Percentiles rank a stretch among this genome's conserved stretches.
These are phyloP conservation scores for Pythium inflatum DNA, from an alignment of 352 stramenopile genomes.

Conservation along the genomic window DNA sequence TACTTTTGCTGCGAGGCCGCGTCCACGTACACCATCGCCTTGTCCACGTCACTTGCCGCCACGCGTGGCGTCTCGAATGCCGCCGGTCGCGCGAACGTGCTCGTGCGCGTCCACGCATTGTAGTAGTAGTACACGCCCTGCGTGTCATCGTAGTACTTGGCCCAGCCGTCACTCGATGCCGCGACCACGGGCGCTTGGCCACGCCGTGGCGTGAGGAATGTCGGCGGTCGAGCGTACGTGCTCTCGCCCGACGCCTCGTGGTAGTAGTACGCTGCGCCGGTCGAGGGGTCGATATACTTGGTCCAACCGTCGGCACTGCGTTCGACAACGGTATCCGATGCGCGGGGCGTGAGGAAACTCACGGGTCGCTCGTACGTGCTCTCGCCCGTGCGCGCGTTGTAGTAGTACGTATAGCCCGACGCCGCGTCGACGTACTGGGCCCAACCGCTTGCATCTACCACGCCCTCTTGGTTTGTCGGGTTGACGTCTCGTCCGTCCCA, in stretches of 20 bases:
- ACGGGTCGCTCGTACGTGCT: constrained; percentile 28
- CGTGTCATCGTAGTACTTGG: constrained; percentile 65
- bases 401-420: constrained; percentile 61
- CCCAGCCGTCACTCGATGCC: constrained; percentile 38
- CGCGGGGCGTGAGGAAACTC: constrained; percentile 32
- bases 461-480: constrained; percentile 19
- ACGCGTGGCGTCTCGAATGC: constrained; percentile 54
- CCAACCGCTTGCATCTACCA: constrained; percentile 28
- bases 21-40: constrained; percentile 44
- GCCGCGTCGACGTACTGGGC: constrained; percentile 33
- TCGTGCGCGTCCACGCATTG: constrained; percentile 57
- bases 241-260: constrained; percentile 75
- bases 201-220: constrained; percentile 37
- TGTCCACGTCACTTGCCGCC: constrained; percentile 11
- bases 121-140: constrained; percentile 71
- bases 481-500: constrained; percentile 31
- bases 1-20: constrained; percentile 46
- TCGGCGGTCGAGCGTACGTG: constrained; percentile 56
- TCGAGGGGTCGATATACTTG: constrained; percentile 52
- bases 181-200: constrained; percentile 22
- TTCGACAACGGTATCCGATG: constrained; percentile 42
- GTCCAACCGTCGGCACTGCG: constrained; percentile 31
- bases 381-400: constrained; percentile 46
- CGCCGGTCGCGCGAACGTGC: constrained; percentile 40
- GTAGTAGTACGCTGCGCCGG: constrained; percentile 76